These are phyloP conservation scores for Gaertneriomyces sp. DNA, from an alignment of 192 early-diverging fungal genomes.

Conservation along the genomic window DNA sequence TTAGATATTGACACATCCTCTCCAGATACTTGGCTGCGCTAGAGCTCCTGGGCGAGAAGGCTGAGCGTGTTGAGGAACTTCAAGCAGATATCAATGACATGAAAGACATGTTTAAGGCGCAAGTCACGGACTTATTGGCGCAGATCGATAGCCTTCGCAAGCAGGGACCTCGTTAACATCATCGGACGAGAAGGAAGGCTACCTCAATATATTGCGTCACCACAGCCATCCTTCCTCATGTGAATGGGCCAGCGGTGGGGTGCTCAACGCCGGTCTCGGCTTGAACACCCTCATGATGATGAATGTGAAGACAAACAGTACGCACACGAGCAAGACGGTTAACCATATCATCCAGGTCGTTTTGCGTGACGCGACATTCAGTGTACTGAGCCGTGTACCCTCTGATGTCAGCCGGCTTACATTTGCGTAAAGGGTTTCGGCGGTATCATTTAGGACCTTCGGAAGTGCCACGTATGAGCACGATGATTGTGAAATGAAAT, in stretches of 20 bases:
- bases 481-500: background rate
- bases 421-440: constrained; percentile 9
- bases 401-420: constrained; percentile 10
- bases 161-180: no score
- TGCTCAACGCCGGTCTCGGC: background rate
- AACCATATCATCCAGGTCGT: constrained; percentile 30
- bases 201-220: no score
- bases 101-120: constrained; percentile 22
- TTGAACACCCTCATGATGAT: constrained; percentile 24
- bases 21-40: constrained; percentile 66
- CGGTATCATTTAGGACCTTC: constrained; percentile 27
- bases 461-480: background rate
- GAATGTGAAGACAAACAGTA: constrained; percentile 26
- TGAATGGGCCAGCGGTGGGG: no score
- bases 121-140: constrained; percentile 16
- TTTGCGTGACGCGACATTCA: constrained; percentile 17
- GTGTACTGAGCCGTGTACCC: constrained; percentile 1
- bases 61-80: constrained; percentile 80
- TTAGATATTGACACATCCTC: background rate
- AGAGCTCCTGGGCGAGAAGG: constrained; percentile 85
- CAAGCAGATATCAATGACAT: constrained; percentile 81
- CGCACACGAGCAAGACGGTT: constrained; percentile 20
- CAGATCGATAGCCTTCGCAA: constrained; percentile 11
- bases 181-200: no score
- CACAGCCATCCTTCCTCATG: no score